Evolutionary conservation across 1,284 basidiomycete species (phyloP).

Genomic region (Cryptococcus sp.): DNA sequence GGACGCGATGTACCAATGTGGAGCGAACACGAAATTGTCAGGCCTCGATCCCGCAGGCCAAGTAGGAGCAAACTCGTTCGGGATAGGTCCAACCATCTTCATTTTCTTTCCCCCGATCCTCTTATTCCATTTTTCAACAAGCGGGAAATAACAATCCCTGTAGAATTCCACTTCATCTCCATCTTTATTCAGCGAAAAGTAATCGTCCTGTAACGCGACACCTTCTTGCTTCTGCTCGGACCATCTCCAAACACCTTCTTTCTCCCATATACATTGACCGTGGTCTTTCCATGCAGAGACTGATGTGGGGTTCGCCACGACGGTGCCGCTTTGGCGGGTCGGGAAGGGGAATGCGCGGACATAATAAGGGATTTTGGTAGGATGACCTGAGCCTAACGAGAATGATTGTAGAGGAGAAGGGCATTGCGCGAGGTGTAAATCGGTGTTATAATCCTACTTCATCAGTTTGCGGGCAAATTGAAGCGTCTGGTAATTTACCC

Average conservation of each 20-base stretch:
- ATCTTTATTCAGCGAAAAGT: conserved; percentile 68
- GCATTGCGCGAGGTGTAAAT: conserved; percentile 79
- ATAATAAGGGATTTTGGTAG: conserved; percentile 68
- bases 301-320: conserved; percentile 53
- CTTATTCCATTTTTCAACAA: conserved; percentile 66
- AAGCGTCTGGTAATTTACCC: conserved; percentile 48
- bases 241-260: conserved; percentile 93
- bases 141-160: conserved; percentile 77
- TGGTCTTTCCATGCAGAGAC: conserved; percentile 67
- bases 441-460: conserved; percentile 73
- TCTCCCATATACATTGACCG: conserved; percentile 77
- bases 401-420: conserved; percentile 81
- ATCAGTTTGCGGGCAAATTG: not conserved
- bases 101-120: conserved; percentile 53
- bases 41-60: conserved; percentile 65
- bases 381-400: conserved; percentile 72
- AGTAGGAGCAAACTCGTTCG: conserved; percentile 83
- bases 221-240: conserved; percentile 63
- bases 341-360: conserved; percentile 80
- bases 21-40: conserved; percentile 75
- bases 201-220: conserved; percentile 76
- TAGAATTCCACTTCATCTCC: conserved; percentile 76
- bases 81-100: conserved; percentile 78
- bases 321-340: conserved; percentile 51
- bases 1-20: conserved; percentile 65